A percentile compares a stretch with the other conserved stretches of the same genome.
These are phyloP conservation scores for Penicillium sclerotiorum DNA, from an alignment of 2,329 filamentous ascomycete genomes.

Conservation along the genomic window DNA sequence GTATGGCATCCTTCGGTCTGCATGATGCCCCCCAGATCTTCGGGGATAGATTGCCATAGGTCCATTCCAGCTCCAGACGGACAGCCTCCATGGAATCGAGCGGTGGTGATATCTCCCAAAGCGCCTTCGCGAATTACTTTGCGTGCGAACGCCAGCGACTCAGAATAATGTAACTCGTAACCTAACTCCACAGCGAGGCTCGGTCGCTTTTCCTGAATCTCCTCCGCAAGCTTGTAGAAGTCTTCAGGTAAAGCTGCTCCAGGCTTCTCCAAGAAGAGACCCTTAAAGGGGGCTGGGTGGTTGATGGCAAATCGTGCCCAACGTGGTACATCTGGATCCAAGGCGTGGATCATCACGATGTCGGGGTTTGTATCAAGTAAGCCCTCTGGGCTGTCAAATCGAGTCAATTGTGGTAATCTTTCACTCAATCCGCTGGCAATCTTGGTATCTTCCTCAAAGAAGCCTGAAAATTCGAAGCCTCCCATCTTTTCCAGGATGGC, in stretches of 20 bases:
- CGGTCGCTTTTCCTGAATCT: constrained; percentile 13
- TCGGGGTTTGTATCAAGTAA: constrained; percentile 20
- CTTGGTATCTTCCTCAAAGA: constrained; percentile 16
- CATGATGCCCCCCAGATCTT: background rate
- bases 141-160: constrained; percentile 17
- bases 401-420: constrained; percentile 16
- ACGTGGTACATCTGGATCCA: constrained; percentile 20
- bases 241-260: constrained; percentile 18
- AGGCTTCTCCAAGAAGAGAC: constrained; percentile 20
- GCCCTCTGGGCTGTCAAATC: constrained; percentile 11
- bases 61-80: constrained; percentile 1
- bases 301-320: constrained; percentile 20
- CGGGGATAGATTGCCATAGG: background rate
- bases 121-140: constrained; percentile 13
- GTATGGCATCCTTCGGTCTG: constrained; percentile 3
- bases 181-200: constrained; percentile 17
- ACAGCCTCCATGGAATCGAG: constrained; percentile 1
- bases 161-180: constrained; percentile 22
- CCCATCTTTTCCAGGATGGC: constrained; percentile 21
- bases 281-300: constrained; percentile 18
- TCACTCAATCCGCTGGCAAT: constrained; percentile 15
- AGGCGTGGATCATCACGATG: constrained; percentile 21
- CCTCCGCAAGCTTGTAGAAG: constrained; percentile 17
- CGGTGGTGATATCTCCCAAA: background rate
- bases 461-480: constrained; percentile 21